These are phyloP conservation scores for Pyrus betulifolia DNA, from an alignment of 306 rosid species.

Conservation along the genomic window DNA sequence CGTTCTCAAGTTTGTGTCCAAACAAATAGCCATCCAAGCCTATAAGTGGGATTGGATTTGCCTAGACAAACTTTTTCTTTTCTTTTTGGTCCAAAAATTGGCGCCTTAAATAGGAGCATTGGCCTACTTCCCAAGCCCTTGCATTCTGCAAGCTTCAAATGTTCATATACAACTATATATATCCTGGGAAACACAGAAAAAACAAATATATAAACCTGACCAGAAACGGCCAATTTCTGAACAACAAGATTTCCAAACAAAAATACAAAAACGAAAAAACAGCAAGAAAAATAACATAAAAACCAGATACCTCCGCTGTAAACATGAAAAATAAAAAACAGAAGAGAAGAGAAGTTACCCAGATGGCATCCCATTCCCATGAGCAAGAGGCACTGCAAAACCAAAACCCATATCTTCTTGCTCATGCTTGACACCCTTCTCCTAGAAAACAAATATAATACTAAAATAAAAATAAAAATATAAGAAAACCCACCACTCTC, in stretches of 20 bases:
- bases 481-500: background rate
- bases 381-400: constrained; percentile 33
- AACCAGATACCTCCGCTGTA: background rate
- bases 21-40: too few species aligned
- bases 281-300: background rate
- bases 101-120: background rate
- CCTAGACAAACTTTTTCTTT: background rate
- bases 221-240: constrained; percentile 1
- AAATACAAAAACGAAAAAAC: background rate
- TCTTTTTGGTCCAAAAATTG: background rate
- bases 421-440: constrained; percentile 17
- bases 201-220: background rate
- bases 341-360: constrained; percentile 43
- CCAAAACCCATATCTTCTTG: constrained; percentile 38
- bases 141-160: background rate
- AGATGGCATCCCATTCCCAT: constrained; percentile 27
- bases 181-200: background rate
- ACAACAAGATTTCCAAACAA: constrained; percentile 7
- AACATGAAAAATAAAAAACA: background rate
- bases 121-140: background rate
- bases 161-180: background rate
- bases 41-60: background rate
- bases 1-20: too few species aligned
- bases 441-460: background rate
- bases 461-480: background rate